Evolutionary conservation across 805 yeast species (phyloP).

Genomic region (Groenewaldozyma tartarivorans): DNA sequence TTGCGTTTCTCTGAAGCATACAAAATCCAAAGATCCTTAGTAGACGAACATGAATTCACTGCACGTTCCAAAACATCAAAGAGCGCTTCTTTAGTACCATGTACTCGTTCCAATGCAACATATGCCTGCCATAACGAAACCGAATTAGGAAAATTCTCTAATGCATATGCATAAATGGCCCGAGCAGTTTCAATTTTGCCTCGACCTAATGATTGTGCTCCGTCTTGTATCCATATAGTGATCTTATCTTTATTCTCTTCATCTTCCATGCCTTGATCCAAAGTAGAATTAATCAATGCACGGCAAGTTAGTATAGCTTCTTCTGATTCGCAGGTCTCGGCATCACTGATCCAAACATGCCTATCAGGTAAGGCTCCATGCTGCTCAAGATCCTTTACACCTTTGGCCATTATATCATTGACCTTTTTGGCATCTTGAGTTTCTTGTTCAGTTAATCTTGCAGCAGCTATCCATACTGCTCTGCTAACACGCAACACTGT

Average conservation of each 20-base stretch:
- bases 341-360: conserved; percentile 47
- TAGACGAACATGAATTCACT: conserved; percentile 38
- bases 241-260: conserved; percentile 21
- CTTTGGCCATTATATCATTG: conserved; percentile 39
- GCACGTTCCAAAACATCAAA: conserved; percentile 46
- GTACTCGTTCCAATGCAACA: conserved; percentile 22
- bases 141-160: conserved; percentile 38
- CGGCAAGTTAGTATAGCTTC: conserved; percentile 39
- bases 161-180: conserved; percentile 38
- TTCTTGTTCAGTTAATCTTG: conserved; percentile 53
- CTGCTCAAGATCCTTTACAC: conserved; percentile 33
- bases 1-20: conserved; percentile 65
- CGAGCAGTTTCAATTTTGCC: conserved; percentile 32
- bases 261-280: conserved; percentile 28
- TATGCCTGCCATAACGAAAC: conserved; percentile 19
- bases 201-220: conserved; percentile 22
- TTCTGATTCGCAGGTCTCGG: conserved; percentile 43
- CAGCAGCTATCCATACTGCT: conserved; percentile 61
- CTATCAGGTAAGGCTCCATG: conserved; percentile 29
- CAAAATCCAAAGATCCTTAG: conserved; percentile 49
- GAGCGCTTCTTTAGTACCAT: conserved; percentile 24
- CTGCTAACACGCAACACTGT: conserved; percentile 38
- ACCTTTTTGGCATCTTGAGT: conserved; percentile 30
- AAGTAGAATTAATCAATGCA: conserved; percentile 40
- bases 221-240: conserved; percentile 31